Evolutionary conservation across 2,329 filamentous ascomycete species (phyloP).

Genomic region (Microsporum ferrugineum): DNA sequence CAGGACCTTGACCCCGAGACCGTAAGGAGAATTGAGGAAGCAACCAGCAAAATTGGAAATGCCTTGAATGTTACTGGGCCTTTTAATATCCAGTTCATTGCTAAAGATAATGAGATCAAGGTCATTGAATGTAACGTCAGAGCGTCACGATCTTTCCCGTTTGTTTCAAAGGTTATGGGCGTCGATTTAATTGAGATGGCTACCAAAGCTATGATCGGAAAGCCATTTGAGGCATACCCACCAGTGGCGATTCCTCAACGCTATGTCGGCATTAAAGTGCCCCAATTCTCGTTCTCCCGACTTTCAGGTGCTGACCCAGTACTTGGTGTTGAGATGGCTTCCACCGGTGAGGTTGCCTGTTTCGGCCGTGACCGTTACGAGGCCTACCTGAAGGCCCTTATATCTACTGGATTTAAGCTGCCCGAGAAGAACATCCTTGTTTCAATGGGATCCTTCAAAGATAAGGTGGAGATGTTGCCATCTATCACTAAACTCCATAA

Average conservation of each 20-base stretch:
- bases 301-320: slow-evolving; percentile 93
- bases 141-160: slow-evolving; percentile 91
- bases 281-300: slow-evolving; percentile 97
- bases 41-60: slow-evolving; percentile 85
- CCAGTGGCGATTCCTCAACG: slow-evolving; percentile 61
- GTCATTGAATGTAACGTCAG: slow-evolving; percentile 98
- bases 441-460: slow-evolving; percentile 94
- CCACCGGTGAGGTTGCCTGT: slow-evolving; percentile 93
- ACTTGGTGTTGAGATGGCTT: slow-evolving; percentile 97
- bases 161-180: slow-evolving; percentile 97
- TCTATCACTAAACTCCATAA: slow-evolving; percentile 81
- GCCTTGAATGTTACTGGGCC: slow-evolving; percentile 93
- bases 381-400: slow-evolving; percentile 88
- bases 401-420: slow-evolving; percentile 92
- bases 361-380: slow-evolving; percentile 95
- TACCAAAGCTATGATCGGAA: slow-evolving; percentile 86
- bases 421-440: slow-evolving; percentile 91
- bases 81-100: slow-evolving; percentile 99
- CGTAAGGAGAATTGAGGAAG: slow-evolving; percentile 82
- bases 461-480: slow-evolving; percentile 94
- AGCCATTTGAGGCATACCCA: slow-evolving; percentile 74
- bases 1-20: slow-evolving; percentile 87
- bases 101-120: slow-evolving; percentile 99
- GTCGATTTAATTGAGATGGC: slow-evolving; percentile 98
- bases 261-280: slow-evolving; percentile 93